A percentile compares a stretch with the other conserved stretches of the same genome.
Evolutionary conservation across 2,329 filamentous ascomycete genomes (phyloP).

Genomic region (Ophiocordyceps sinensis): DNA sequence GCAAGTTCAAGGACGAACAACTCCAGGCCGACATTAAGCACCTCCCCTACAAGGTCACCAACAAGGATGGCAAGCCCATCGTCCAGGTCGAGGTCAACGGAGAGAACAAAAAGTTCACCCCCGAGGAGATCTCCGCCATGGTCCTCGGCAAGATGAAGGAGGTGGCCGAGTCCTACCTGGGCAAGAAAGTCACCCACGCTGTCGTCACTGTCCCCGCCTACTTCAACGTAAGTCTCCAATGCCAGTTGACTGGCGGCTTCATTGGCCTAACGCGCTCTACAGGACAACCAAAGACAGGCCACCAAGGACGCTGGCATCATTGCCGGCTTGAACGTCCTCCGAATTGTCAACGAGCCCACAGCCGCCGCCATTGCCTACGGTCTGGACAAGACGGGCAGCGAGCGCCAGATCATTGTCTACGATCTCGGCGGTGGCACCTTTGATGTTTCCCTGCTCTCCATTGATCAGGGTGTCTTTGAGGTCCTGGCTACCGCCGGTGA

Average conservation of each 20-base stretch:
- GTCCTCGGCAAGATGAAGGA: constrained; percentile 77
- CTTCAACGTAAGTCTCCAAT: constrained; percentile 52
- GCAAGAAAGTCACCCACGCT: constrained; percentile 72
- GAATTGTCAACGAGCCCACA: constrained; percentile 93
- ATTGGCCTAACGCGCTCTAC: not conserved
- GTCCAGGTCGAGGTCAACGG: constrained; percentile 61
- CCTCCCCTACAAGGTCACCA: constrained; percentile 89
- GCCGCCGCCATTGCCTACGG: constrained; percentile 92
- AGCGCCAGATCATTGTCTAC: constrained; percentile 84
- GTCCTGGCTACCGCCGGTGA: constrained; percentile 91
- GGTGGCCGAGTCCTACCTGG: constrained; percentile 63
- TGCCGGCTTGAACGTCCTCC: constrained; percentile 85
- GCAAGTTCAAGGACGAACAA: constrained; percentile 71
- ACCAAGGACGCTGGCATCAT: constrained; percentile 92
- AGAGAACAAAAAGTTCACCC: constrained; percentile 57
- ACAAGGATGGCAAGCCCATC: constrained; percentile 80
- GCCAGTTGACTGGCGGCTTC: too few species aligned
- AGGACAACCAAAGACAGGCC: constrained; percentile 86
- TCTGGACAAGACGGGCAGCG: constrained; percentile 70
- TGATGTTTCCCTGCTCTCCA: constrained; percentile 85
- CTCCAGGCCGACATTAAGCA: constrained; percentile 93
- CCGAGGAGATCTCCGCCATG: constrained; percentile 71
- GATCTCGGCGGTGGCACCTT: constrained; percentile 92
- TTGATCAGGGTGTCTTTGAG: constrained; percentile 87
- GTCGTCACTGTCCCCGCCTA: constrained; percentile 93